These are phyloP conservation scores for Kazachstania bromeliacearum DNA, from an alignment of 805 yeast genomes.

Conservation along the genomic window DNA sequence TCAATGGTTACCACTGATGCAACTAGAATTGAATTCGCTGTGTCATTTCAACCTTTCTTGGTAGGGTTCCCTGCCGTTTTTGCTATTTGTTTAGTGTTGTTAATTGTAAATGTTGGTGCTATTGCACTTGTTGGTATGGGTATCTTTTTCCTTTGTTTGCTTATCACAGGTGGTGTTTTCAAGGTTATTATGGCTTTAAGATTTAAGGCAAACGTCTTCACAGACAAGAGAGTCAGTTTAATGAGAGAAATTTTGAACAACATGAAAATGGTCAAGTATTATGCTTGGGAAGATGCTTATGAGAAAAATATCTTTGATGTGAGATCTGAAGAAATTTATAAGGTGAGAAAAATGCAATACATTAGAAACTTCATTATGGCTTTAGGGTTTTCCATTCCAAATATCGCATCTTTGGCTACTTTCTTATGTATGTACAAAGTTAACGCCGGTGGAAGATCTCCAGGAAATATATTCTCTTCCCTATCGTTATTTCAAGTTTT, in stretches of 20 bases:
- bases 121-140: constrained; percentile 65
- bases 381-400: constrained; percentile 56
- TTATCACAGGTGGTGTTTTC: constrained; percentile 38
- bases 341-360: constrained; percentile 54
- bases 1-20: constrained; percentile 75
- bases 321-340: constrained; percentile 53
- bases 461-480: constrained; percentile 63
- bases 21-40: constrained; percentile 68
- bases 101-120: constrained; percentile 62
- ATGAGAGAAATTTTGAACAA: constrained; percentile 73
- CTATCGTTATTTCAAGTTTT: constrained; percentile 56
- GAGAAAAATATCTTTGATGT: constrained; percentile 42
- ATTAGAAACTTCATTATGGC: constrained; percentile 57
- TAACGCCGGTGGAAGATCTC: constrained; percentile 33
- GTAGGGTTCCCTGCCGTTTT: constrained; percentile 57
- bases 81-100: constrained; percentile 51
- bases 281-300: constrained; percentile 88
- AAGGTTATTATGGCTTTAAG: constrained; percentile 47
- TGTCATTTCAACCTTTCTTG: constrained; percentile 57
- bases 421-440: constrained; percentile 40
- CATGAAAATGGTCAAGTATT: constrained; percentile 75
- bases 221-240: constrained; percentile 67
- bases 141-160: constrained; percentile 36
- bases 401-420: constrained; percentile 59
- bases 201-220: constrained; percentile 46